A percentile compares a stretch with the other conserved stretches of the same genome.
Conservation (phyloP, 345 rosid genomes). For the Turritis glabra region DNA sequence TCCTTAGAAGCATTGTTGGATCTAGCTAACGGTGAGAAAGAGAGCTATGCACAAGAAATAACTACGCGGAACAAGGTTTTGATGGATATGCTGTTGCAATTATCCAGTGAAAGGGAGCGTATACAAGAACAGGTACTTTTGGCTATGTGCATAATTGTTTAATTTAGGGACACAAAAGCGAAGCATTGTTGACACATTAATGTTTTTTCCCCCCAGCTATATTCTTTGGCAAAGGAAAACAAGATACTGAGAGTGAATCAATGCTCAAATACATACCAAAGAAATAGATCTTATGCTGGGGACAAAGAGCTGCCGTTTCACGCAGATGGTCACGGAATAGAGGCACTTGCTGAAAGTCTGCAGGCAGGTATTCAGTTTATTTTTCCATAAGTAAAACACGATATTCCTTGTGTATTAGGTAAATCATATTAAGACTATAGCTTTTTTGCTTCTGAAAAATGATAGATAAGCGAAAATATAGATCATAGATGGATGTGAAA, state of each 20-base stretch:
- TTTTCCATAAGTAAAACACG: background rate
- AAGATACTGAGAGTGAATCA: conserved; percentile 49
- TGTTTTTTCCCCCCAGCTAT: conserved; percentile 55
- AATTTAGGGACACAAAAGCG: conserved; percentile 5
- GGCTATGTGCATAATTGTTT: background rate
- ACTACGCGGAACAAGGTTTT: conserved; percentile 54
- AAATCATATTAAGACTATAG: background rate
- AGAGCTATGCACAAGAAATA: conserved; percentile 64
- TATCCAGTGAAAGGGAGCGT: conserved; percentile 75
- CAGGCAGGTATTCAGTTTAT: conserved; percentile 57
- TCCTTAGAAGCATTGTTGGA: conserved; percentile 60
- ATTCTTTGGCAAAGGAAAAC: conserved; percentile 55
- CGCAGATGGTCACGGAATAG: conserved; percentile 40
- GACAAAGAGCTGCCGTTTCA: conserved; percentile 36
- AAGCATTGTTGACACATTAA: conserved; percentile 4
- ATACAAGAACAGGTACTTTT: conserved; percentile 71
- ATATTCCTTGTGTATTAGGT: conserved; percentile 1
- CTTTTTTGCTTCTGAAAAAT: conserved; percentile 13
- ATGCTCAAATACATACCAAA: conserved; percentile 30
- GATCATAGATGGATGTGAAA: background rate
- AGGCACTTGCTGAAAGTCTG: conserved; percentile 36
- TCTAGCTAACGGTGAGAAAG: conserved; percentile 51
- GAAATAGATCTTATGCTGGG: conserved; percentile 27
- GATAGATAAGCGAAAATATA: background rate
- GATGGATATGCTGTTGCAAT: conserved; percentile 70